phyloP scores from a whole-genome alignment of 305 asterid genomes.

The Fraxinus paxiana region DNA sequence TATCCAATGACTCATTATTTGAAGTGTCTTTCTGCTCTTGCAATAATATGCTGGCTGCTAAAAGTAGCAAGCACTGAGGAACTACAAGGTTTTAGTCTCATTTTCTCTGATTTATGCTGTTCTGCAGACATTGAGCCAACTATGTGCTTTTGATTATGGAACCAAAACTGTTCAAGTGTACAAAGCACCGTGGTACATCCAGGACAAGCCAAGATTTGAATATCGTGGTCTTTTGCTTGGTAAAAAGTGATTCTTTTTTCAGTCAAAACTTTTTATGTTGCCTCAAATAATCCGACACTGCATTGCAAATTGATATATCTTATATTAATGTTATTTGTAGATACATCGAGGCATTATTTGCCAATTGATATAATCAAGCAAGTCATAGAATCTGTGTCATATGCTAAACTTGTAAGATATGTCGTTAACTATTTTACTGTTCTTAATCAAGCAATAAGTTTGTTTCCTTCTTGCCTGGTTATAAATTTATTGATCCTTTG shows the following conservation, averaged over 20 bases:
- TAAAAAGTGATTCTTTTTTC: constrained; percentile 31
- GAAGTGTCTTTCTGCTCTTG: background rate
- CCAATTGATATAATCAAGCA: constrained; percentile 75
- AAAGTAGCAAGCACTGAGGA: constrained; percentile 8
- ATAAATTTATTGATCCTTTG: no score
- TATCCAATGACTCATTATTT: background rate
- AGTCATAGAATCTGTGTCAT: constrained; percentile 82
- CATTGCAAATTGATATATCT: constrained; percentile 18
- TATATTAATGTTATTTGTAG: constrained; percentile 38
- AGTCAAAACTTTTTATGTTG: constrained; percentile 1
- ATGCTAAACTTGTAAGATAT: constrained; percentile 71
- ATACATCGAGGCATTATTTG: constrained; percentile 82
- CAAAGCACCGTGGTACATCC: constrained; percentile 83
- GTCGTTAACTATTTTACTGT: no score
- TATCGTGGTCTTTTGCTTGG: constrained; percentile 86
- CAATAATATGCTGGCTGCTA: constrained; percentile 1
- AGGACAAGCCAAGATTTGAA: constrained; percentile 78
- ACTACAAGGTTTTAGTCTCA: constrained; percentile 14
- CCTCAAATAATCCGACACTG: constrained; percentile 6
- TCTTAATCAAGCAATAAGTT: no score
- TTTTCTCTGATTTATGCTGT: constrained; percentile 22
- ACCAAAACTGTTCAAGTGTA: constrained; percentile 58
- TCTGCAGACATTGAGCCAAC: constrained; percentile 77
- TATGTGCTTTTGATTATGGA: constrained; percentile 71
- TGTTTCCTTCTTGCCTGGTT: no score